Evolutionary conservation across 805 yeast species (phyloP).

Genomic region (Kazachstania taianensis): DNA sequence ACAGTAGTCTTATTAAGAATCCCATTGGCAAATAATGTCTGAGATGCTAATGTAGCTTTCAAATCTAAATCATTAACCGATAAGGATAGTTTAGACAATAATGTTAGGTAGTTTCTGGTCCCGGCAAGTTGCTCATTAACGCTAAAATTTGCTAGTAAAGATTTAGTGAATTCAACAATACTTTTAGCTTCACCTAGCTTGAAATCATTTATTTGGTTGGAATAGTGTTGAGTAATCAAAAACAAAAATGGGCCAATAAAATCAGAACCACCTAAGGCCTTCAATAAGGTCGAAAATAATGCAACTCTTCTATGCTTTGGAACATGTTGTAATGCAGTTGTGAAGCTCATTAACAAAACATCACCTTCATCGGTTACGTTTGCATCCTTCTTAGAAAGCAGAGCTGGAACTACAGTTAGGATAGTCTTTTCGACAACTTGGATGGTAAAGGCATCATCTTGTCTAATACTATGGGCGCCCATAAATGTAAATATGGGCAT

Average conservation of each 20-base stretch:
- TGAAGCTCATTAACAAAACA: constrained; percentile 76
- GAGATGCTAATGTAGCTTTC: constrained; percentile 34
- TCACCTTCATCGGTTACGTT: constrained; percentile 59
- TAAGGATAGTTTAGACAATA: constrained; percentile 33
- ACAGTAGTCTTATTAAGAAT: constrained; percentile 39
- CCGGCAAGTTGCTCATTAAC: constrained; percentile 59
- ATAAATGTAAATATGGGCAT: constrained; percentile 99
- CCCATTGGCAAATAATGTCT: constrained; percentile 56
- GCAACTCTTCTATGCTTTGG: constrained; percentile 93
- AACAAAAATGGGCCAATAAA: constrained; percentile 67
- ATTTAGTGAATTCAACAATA: constrained; percentile 58
- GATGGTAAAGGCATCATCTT: constrained; percentile 91
- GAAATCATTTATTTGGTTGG: constrained; percentile 41
- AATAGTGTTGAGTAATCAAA: constrained; percentile 72
- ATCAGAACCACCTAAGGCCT: constrained; percentile 56
- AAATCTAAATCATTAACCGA: constrained; percentile 26
- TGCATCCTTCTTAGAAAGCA: constrained; percentile 38
- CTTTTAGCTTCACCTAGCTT: constrained; percentile 58
- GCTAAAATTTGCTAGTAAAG: constrained; percentile 58
- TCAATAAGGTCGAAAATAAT: constrained; percentile 66
- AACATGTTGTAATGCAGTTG: constrained; percentile 89
- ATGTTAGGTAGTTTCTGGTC: constrained; percentile 37
- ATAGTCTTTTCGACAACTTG: constrained; percentile 90
- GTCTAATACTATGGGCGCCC: constrained; percentile 96
- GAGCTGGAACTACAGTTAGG: constrained; percentile 81